These are phyloP conservation scores for Plasmodium blacklocki DNA, from an alignment of 169 alveolate species.

Conservation along the genomic window DNA sequence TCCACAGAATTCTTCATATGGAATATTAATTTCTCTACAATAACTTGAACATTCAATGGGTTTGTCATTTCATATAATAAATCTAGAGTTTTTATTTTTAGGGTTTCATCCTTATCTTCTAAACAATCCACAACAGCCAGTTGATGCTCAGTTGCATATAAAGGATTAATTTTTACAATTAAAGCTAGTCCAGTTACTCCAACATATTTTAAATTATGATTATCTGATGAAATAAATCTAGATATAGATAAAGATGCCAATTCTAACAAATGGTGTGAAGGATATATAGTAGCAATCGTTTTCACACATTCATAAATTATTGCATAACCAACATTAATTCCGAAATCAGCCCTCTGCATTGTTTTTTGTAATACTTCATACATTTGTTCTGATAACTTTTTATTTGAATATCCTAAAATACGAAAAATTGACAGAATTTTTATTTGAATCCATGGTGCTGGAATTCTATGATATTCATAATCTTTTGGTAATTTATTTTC, in stretches of 20 bases:
- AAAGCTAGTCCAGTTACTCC: slow-evolving; percentile 93
- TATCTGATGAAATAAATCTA: slow-evolving; percentile 91
- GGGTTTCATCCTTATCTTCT: slow-evolving; percentile 95
- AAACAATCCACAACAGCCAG: slow-evolving; percentile 93
- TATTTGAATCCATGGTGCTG: slow-evolving; percentile 97
- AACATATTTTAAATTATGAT: slow-evolving; percentile 93
- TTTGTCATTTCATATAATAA: slow-evolving; percentile 95
- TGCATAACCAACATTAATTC: slow-evolving; percentile 94
- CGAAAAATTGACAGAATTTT: slow-evolving; percentile 88
- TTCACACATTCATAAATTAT: slow-evolving; percentile 94
- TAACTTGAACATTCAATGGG: slow-evolving; percentile 92
- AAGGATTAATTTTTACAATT: slow-evolving; percentile 91
- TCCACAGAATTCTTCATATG: slow-evolving; percentile 67
- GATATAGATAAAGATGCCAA: slow-evolving; percentile 88
- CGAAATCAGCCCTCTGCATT: slow-evolving; percentile 90
- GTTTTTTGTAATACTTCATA: slow-evolving; percentile 91
- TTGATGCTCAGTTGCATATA: slow-evolving; percentile 92
- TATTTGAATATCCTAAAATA: slow-evolving; percentile 90
- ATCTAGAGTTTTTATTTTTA: slow-evolving; percentile 93
- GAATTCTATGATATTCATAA: slow-evolving; percentile 95
- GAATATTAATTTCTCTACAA: slow-evolving; percentile 91
- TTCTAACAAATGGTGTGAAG: slow-evolving; percentile 89
- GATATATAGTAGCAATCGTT: slow-evolving; percentile 92
- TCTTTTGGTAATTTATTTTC: slow-evolving; percentile 94
- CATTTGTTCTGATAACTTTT: slow-evolving; percentile 90